Base-by-base conservation (phyloP, 2,329 filamentous ascomycete species). In the Penicillium griseofulvum region DNA sequence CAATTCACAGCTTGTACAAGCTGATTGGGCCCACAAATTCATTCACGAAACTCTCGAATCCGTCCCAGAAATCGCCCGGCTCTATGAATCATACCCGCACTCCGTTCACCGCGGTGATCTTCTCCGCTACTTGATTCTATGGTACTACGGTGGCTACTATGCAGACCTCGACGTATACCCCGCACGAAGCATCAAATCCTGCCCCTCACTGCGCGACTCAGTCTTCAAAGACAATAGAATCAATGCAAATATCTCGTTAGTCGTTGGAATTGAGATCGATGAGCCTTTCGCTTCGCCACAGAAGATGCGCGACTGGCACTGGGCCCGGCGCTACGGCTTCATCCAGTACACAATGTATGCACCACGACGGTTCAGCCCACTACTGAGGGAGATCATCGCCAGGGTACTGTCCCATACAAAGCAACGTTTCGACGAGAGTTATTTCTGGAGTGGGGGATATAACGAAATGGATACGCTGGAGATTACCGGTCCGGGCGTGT, bases 71-170 rank as follows among this genome's bases (percentile, higher is more conserved):
- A 61, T 73, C 8, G 56, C 58, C 17, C 54, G 39, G 1, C 29
- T 67, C 4, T 73, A 71, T 55, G 57, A 65, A 31, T 66, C 67
- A 36, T 72, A 71, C 31, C 70, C 70, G 0, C 60, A 87, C 75
- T 14, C 80, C 72, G 58, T 81, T 68, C 56, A 78, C 69, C 5
- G 83, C 78, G 38, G 85, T 78, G 39, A 86, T 71, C 22, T 76
- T 61, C 58, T 76, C 12, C 70, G 71, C 16, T 74, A 73, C 42
- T 59, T 74, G 4, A 55, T 74, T 3, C 54, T 74, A 5, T 74
- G 71, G 68, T 71, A 72, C 51, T 64, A 67, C 26, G 71, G 71
- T 12, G 71, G 71, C 28, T 72, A 68, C 55, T 74, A 73, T 39
- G 66, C 70, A 12, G 71, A 74, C 31, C 64, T 67, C 24, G 71